These are phyloP conservation scores for Evansstolkia leycettana DNA, from an alignment of 495 filamentous ascomycete species.

Conservation along the genomic window DNA sequence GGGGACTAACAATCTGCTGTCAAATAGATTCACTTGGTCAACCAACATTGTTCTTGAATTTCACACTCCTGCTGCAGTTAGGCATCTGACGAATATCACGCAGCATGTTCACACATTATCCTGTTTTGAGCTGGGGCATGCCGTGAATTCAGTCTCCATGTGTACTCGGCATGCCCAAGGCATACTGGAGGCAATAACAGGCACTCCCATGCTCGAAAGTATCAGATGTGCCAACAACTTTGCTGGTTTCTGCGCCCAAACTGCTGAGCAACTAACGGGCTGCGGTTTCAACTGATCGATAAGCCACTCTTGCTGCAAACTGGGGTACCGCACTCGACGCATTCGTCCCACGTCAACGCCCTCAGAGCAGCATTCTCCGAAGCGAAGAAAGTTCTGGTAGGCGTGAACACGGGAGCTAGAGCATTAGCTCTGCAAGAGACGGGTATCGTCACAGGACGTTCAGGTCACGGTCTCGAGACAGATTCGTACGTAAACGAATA, in stretches of 20 bases:
- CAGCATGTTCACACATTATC: constrained; percentile 2
- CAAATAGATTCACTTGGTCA: constrained; percentile 15
- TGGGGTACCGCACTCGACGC: constrained; percentile 10
- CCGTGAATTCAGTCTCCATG: too few species aligned
- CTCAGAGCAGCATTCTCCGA: not conserved
- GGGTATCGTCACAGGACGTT: constrained; percentile 12
- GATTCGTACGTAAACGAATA: constrained; percentile 9
- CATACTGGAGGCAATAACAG: too few species aligned
- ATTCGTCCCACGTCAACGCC: constrained; percentile 9
- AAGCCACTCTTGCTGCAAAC: constrained; percentile 7
- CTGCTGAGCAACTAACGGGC: constrained; percentile 1
- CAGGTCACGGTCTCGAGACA: constrained; percentile 3
- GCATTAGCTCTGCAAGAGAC: constrained; percentile 12
- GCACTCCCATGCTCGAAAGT: too few species aligned
- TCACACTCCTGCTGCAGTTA: constrained; percentile 14
- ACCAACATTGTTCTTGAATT: constrained; percentile 14
- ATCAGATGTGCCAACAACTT: not conserved
- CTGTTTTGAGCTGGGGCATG: not conserved
- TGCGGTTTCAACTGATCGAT: constrained; percentile 6
- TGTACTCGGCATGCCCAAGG: too few species aligned
- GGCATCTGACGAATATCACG: constrained; percentile 16
- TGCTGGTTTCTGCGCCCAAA: constrained; percentile 5
- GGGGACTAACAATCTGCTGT: constrained; percentile 11
- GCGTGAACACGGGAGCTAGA: constrained; percentile 3
- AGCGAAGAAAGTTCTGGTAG: constrained; percentile 6